Conservation (phyloP, 1,284 basidiomycete genomes). For the Marasmius fiardii region DNA sequence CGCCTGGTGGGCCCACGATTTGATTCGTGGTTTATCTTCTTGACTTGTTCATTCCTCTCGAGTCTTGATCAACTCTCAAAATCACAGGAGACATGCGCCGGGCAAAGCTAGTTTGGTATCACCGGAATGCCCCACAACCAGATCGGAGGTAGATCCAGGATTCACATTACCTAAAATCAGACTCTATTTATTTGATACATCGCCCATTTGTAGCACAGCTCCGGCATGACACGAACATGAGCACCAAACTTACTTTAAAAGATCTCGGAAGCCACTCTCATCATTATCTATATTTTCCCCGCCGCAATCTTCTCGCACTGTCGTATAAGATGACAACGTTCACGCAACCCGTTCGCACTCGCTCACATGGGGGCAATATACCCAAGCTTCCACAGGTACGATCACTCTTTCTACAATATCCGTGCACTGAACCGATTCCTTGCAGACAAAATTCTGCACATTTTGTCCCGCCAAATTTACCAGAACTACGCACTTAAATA, state of each 20-base stretch:
- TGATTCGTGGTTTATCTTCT: no score
- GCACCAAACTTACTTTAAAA: background rate
- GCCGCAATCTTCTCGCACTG: no score
- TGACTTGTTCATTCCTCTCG: no score
- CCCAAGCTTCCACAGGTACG: constrained; percentile 21
- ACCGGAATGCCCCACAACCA: background rate
- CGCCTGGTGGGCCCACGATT: no score
- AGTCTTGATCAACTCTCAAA: no score
- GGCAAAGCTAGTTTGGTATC: background rate
- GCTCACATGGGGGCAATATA: constrained; percentile 7
- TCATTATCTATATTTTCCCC: background rate
- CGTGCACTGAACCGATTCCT: no score
- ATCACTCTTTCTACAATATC: background rate
- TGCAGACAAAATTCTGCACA: constrained; percentile 43
- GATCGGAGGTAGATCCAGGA: constrained; percentile 1
- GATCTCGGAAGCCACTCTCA: background rate
- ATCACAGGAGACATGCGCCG: background rate
- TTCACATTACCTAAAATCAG: background rate
- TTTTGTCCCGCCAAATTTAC: constrained; percentile 58
- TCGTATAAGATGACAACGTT: background rate
- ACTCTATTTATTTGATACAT: background rate
- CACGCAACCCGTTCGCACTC: background rate
- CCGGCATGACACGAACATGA: background rate
- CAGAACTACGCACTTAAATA: constrained; percentile 52
- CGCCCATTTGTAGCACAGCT: background rate